phyloP scores from a whole-genome alignment of 2,329 filamentous ascomycete species.

The Ilyonectria sp. region DNA sequence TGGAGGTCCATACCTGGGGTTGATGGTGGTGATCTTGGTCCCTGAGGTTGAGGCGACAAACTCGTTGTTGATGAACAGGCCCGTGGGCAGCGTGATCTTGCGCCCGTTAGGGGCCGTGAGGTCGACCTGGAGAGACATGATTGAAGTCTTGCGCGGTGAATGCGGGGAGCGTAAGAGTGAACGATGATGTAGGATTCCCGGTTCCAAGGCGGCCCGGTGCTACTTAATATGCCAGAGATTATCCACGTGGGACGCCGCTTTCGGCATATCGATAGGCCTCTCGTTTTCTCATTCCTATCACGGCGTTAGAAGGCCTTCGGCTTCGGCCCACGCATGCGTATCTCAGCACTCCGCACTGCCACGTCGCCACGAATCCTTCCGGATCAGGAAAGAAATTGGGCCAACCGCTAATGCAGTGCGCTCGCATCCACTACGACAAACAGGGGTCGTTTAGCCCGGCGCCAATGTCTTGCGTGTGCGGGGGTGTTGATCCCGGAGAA shows the following conservation, averaged over 20 bases:
- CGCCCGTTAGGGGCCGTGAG: conserved; percentile 79
- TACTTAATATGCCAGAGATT: conserved; percentile 12
- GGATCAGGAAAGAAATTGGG: conserved; percentile 22
- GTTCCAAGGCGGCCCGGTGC: neutral
- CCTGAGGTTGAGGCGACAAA: conserved; percentile 72
- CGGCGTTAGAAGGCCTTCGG: neutral
- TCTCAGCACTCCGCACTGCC: neutral
- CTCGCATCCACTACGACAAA: conserved; percentile 1
- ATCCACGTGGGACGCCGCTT: conserved; percentile 14
- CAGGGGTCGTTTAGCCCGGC: neutral
- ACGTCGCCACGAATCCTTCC: conserved; percentile 11
- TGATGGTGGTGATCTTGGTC: conserved; percentile 73
- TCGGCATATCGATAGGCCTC: conserved; percentile 27
- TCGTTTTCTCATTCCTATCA: conserved; percentile 1
- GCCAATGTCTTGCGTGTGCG: conserved; percentile 4
- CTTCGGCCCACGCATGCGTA: neutral
- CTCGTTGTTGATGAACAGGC: conserved; percentile 82
- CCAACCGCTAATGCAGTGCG: neutral
- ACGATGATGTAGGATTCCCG: neutral
- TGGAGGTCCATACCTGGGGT: conserved; percentile 48
- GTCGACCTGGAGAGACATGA: conserved; percentile 57
- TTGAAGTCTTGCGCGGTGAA: neutral
- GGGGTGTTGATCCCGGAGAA: neutral
- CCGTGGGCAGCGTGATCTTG: conserved; percentile 75
- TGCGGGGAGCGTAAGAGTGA: neutral